A percentile compares a stretch with the other conserved stretches of the same genome.
phyloP scores from a whole-genome alignment of 1,284 basidiomycete genomes.

The Microbotryum violaceum region DNA sequence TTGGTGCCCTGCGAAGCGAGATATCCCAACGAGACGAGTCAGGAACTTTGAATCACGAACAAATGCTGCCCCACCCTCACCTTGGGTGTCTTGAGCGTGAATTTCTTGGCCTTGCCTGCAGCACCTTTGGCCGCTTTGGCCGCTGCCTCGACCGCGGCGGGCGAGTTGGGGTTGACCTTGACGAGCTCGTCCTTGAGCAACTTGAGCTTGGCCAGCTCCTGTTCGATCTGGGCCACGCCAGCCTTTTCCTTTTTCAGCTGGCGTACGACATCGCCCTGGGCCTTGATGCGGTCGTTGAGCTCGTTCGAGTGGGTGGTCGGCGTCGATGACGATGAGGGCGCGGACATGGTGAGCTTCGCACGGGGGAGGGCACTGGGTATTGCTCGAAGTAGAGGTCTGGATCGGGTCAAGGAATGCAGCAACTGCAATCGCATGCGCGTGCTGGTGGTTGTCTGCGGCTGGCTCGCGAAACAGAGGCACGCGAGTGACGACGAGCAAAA shows the following conservation, averaged over 20 bases:
- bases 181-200: constrained; percentile 16
- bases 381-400: too few relatives aligned
- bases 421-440: too few relatives aligned
- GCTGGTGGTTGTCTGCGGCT: too few relatives aligned
- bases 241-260: constrained; percentile 25
- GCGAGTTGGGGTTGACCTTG: constrained; percentile 1
- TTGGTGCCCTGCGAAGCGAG: constrained; percentile 65
- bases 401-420: too few relatives aligned
- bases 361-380: too few relatives aligned
- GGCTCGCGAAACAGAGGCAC: too few relatives aligned
- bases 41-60: too few relatives aligned
- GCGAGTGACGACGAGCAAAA: too few relatives aligned
- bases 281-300: constrained; percentile 15
- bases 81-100: constrained; percentile 32
- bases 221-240: neutral
- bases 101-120: constrained; percentile 22
- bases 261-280: constrained; percentile 25
- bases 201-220: constrained; percentile 10
- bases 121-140: constrained; percentile 3
- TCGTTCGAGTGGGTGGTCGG: constrained; percentile 1
- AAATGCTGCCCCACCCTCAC: neutral
- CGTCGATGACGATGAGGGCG: constrained; percentile 1
- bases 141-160: constrained; percentile 2
- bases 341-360: constrained; percentile 13
- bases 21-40: too few relatives aligned